These are phyloP conservation scores for Cadophora malorum DNA, from an alignment of 2,329 filamentous ascomycete species.

Conservation along the genomic window DNA sequence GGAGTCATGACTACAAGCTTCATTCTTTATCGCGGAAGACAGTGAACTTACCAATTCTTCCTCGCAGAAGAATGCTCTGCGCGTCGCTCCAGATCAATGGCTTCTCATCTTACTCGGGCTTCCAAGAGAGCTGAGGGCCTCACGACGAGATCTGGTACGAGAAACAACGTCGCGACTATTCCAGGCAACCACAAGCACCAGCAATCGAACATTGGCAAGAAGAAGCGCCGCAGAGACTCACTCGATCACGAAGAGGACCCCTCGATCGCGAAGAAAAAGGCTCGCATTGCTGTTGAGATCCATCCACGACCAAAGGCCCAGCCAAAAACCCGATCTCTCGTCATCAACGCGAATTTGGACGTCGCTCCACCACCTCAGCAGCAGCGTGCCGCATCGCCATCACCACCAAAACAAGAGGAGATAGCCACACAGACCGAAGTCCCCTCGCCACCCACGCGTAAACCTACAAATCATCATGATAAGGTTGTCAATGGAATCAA, in stretches of 20 bases:
- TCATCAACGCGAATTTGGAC: constrained; percentile 32
- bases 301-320: constrained; percentile 44
- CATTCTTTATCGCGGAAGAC: constrained; percentile 22
- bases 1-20: constrained; percentile 19
- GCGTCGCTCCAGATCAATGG: constrained; percentile 50
- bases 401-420: constrained; percentile 29
- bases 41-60: constrained; percentile 31
- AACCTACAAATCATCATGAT: constrained; percentile 54
- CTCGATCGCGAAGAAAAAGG: constrained; percentile 55
- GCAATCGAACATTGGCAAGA: constrained; percentile 41
- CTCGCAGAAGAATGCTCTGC: constrained; percentile 44
- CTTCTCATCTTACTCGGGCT: constrained; percentile 57
- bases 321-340: constrained; percentile 32
- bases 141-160: constrained; percentile 40
- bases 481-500: constrained; percentile 67
- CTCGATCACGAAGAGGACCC: constrained; percentile 52
- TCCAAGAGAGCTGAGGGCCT: constrained; percentile 57
- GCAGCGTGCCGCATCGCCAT: constrained; percentile 30
- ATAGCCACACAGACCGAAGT: constrained; percentile 31
- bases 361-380: constrained; percentile 25
- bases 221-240: constrained; percentile 33
- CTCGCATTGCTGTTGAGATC: constrained; percentile 61
- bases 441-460: constrained; percentile 37
- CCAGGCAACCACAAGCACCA: constrained; percentile 38
- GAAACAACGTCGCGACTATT: constrained; percentile 43